Evolutionary conservation across 2,329 filamentous ascomycete species (phyloP).

Genomic region (Nigrograna mackinnonii): DNA sequence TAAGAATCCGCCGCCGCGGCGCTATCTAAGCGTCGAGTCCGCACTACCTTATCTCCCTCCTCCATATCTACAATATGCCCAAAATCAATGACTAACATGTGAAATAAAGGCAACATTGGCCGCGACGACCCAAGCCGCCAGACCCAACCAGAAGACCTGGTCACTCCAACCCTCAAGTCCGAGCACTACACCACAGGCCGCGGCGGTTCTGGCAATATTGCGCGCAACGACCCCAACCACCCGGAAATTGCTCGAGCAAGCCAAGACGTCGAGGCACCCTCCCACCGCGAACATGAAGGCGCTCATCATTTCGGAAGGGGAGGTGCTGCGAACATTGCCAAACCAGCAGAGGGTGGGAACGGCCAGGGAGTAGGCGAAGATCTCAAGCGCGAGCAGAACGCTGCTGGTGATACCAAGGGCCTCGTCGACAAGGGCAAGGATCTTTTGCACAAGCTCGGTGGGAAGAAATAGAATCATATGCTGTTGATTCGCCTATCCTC

Average conservation of each 20-base stretch:
- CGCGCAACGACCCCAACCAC: constrained; percentile 69
- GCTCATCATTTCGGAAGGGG: constrained; percentile 72
- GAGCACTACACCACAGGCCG: constrained; percentile 87
- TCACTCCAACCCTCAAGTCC: constrained; percentile 82
- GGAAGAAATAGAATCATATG: constrained; percentile 46
- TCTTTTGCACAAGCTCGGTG: constrained; percentile 44
- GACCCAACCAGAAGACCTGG: constrained; percentile 61
- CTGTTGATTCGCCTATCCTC: no score
- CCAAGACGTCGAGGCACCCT: constrained; percentile 75
- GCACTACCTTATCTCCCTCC: neutral
- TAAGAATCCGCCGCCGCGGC: no score
- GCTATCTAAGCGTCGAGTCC: no score
- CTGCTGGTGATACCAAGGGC: constrained; percentile 35
- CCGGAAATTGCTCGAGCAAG: constrained; percentile 71
- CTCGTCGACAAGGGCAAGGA: constrained; percentile 60
- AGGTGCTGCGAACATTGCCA: constrained; percentile 70
- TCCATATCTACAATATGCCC: no score
- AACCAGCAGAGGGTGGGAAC: constrained; percentile 29
- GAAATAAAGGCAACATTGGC: constrained; percentile 51
- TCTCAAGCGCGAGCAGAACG: constrained; percentile 12
- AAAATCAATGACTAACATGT: constrained; percentile 11
- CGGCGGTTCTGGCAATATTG: constrained; percentile 88
- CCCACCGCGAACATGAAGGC: constrained; percentile 57
- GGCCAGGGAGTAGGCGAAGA: constrained; percentile 41
- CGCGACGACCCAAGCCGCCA: constrained; percentile 38